A percentile compares a stretch with the other conserved stretches of the same genome.
Conservation (phyloP, 164 flowering plant genomes). For the Macadamia tetraphylla region DNA sequence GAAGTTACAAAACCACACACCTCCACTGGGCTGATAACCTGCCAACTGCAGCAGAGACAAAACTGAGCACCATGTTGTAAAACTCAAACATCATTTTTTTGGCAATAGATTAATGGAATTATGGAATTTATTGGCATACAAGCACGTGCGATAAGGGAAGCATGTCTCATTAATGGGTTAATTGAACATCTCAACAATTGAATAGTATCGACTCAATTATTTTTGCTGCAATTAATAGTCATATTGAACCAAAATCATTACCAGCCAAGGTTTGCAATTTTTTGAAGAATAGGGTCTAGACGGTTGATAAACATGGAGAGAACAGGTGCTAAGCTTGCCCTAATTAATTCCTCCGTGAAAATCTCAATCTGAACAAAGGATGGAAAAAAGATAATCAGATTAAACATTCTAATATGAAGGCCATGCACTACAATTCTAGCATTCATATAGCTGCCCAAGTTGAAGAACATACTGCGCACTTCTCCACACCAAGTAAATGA, state of each 20-base stretch:
- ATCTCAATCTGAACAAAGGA: conserved; percentile 21
- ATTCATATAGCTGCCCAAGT: neutral
- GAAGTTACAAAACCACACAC: conserved; percentile 23
- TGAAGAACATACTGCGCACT: conserved; percentile 25
- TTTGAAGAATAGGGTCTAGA: conserved; percentile 24
- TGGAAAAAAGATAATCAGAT: neutral
- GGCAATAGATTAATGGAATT: neutral
- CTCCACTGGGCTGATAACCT: conserved; percentile 29
- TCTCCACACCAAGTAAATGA: conserved; percentile 22
- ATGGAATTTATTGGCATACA: neutral
- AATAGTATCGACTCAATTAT: neutral
- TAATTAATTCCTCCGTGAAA: conserved; percentile 26
- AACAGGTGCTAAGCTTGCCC: conserved; percentile 24
- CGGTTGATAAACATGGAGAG: conserved; percentile 27
- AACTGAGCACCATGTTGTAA: neutral
- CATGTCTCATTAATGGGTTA: no score
- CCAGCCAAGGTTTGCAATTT: conserved; percentile 27
- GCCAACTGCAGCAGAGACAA: conserved; percentile 21
- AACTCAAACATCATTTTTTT: neutral
- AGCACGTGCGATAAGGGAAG: neutral
- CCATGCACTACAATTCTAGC: neutral
- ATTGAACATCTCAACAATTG: no score
- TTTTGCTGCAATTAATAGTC: no score
- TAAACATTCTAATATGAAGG: neutral
- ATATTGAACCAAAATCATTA: conserved; percentile 5